Conservation (phyloP, 108 stramenopile genomes). For the Cyclotella cryptica region DNA sequence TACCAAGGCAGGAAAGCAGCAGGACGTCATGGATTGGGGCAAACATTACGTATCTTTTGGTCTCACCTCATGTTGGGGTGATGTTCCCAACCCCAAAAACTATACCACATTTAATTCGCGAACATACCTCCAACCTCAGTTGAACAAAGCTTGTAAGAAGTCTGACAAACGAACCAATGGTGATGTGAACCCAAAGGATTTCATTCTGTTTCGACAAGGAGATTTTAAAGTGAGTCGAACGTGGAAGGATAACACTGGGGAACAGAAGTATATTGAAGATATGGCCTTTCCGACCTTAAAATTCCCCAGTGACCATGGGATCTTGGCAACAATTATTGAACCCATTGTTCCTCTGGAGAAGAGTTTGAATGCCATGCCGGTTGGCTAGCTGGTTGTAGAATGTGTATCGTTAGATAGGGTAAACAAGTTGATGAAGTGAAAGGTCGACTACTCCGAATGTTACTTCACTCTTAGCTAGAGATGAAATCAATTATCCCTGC, state of each 20-base stretch:
- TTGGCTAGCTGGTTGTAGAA: too few relatives aligned
- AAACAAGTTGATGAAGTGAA: too few relatives aligned
- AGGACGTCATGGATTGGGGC: slow-evolving; percentile 71
- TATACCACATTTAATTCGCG: slow-evolving; percentile 78
- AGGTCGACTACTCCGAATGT: too few relatives aligned
- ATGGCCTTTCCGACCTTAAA: slow-evolving; percentile 78
- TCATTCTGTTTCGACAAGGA: slow-evolving; percentile 65
- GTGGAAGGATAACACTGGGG: slow-evolving; percentile 82
- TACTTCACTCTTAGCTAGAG: too few relatives aligned
- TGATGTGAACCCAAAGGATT: slow-evolving; percentile 82
- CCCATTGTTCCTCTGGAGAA: not conserved
- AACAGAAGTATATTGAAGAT: slow-evolving; percentile 59
- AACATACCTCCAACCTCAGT: slow-evolving; percentile 77
- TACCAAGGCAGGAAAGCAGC: slow-evolving; percentile 62
- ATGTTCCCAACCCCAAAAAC: slow-evolving; percentile 59
- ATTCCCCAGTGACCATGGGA: slow-evolving; percentile 78
- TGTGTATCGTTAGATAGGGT: too few relatives aligned
- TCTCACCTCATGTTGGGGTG: slow-evolving; percentile 69
- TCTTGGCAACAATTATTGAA: slow-evolving; percentile 62
- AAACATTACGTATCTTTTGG: slow-evolving; percentile 55
- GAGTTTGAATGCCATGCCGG: too few relatives aligned
- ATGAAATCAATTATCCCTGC: too few relatives aligned
- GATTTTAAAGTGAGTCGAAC: slow-evolving; percentile 53
- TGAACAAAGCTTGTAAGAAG: slow-evolving; percentile 74
- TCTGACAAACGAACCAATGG: slow-evolving; percentile 64